Conservation (phyloP, 768 basidiomycete genomes). For the Suillus variegatus region DNA sequence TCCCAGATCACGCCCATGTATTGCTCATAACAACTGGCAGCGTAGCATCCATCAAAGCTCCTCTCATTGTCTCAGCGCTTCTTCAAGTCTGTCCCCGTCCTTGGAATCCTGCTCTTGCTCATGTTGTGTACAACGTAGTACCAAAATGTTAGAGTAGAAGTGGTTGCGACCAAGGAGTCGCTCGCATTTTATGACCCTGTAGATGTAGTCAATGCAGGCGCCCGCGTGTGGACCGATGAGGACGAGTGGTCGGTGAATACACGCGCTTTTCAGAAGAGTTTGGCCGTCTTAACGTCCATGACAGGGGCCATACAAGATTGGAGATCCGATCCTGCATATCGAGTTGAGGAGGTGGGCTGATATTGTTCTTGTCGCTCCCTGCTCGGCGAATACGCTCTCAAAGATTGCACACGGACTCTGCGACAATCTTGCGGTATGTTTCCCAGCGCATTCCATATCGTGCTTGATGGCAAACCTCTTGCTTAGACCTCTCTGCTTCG, state of each 20-base stretch:
- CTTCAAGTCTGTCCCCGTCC: slow-evolving; percentile 46
- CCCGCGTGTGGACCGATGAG: slow-evolving; percentile 82
- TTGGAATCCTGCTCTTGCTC: neutral
- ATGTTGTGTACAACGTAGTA: slow-evolving; percentile 48
- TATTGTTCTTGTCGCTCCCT: slow-evolving; percentile 91
- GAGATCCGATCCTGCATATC: slow-evolving; percentile 94
- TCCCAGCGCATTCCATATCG: neutral
- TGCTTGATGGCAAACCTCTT: neutral
- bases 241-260: slow-evolving; percentile 90
- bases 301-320: slow-evolving; percentile 73
- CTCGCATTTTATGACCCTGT: slow-evolving; percentile 71
- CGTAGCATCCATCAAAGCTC: slow-evolving; percentile 93
- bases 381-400: slow-evolving; percentile 96
- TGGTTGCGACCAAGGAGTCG: slow-evolving; percentile 79
- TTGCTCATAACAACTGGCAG: slow-evolving; percentile 89
- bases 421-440: slow-evolving; percentile 78
- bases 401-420: slow-evolving; percentile 90
- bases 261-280: neutral
- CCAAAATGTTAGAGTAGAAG: slow-evolving; percentile 72
- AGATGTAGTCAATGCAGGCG: slow-evolving; percentile 51
- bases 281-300: neutral
- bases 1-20: slow-evolving; percentile 50
- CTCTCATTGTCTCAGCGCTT: slow-evolving; percentile 82
- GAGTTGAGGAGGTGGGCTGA: slow-evolving; percentile 96
- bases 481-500: slow-evolving; percentile 76